Percentiles rank a stretch among this genome's conserved stretches.
phyloP scores from a whole-genome alignment of 2,329 filamentous ascomycete species.

The Neofusicoccum sp. region DNA sequence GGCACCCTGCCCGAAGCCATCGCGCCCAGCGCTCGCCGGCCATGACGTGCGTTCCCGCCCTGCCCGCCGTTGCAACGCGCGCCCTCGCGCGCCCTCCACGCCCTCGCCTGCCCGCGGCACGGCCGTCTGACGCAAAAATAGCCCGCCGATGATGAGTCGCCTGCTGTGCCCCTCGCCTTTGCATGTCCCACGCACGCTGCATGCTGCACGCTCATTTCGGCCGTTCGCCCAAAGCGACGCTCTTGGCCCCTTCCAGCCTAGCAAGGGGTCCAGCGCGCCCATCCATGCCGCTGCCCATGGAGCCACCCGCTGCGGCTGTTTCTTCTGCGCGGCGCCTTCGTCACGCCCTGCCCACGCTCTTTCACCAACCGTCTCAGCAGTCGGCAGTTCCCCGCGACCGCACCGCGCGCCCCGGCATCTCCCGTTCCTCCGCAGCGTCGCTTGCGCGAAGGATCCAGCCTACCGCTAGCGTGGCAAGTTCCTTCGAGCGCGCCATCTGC shows the following conservation, averaged over 20 bases:
- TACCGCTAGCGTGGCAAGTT: slow-evolving; percentile 15
- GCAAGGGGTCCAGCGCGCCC: slow-evolving; percentile 15
- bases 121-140: slow-evolving; percentile 9
- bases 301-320: slow-evolving; percentile 15
- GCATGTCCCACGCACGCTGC: slow-evolving; percentile 8
- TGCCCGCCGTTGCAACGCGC: not conserved
- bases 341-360: slow-evolving; percentile 9
- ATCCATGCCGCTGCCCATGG: slow-evolving; percentile 6
- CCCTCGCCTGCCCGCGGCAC: slow-evolving; percentile 7
- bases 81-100: not conserved
- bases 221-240: slow-evolving; percentile 6
- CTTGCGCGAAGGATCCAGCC: slow-evolving; percentile 14
- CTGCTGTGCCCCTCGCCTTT: slow-evolving; percentile 12
- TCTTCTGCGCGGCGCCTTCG: slow-evolving; percentile 14
- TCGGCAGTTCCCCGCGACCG: slow-evolving; percentile 3
- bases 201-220: slow-evolving; percentile 18
- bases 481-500: slow-evolving; percentile 10
- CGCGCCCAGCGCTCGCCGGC: slow-evolving; percentile 2
- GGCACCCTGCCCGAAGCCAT: slow-evolving; percentile 14
- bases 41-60: slow-evolving; percentile 13
- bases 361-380: slow-evolving; percentile 9
- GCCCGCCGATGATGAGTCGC: slow-evolving; percentile 5
- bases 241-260: slow-evolving; percentile 9
- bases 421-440: slow-evolving; percentile 13
- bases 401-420: not conserved